phyloP scores from a whole-genome alignment of 2,329 filamentous ascomycete genomes.

The Xylaria sp. region DNA sequence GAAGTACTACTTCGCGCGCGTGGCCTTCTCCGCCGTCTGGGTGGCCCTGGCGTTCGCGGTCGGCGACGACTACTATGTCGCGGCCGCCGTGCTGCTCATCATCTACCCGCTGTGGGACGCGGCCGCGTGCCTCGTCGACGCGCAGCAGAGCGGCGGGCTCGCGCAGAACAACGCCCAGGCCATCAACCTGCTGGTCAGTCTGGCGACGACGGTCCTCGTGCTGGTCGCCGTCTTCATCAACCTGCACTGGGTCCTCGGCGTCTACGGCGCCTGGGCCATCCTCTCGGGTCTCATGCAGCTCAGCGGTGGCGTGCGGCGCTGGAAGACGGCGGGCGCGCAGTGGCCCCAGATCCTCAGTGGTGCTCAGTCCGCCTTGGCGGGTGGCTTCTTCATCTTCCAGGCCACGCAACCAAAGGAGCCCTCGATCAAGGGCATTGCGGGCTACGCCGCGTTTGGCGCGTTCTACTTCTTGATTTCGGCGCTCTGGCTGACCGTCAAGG shows the following conservation, averaged over 20 bases:
- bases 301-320: constrained; percentile 33
- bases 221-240: constrained; percentile 30
- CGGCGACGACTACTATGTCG: constrained; percentile 28
- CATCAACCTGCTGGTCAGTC: constrained; percentile 35
- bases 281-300: constrained; percentile 39
- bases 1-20: constrained; percentile 40
- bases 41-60: constrained; percentile 35
- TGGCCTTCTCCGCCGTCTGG: constrained; percentile 33
- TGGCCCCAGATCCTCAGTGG: constrained; percentile 39
- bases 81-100: constrained; percentile 35
- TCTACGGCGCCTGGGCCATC: constrained; percentile 40
- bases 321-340: constrained; percentile 33
- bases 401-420: constrained; percentile 31
- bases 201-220: constrained; percentile 32
- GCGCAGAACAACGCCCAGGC: constrained; percentile 34
- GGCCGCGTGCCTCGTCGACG: constrained; percentile 35
- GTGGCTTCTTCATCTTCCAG: constrained; percentile 39
- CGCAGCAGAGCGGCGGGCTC: constrained; percentile 37
- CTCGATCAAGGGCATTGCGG: constrained; percentile 35
- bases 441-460: constrained; percentile 37
- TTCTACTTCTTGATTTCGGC: constrained; percentile 40
- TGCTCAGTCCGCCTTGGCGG: constrained; percentile 35
- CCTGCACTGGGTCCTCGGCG: constrained; percentile 40
- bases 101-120: constrained; percentile 40
- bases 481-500: constrained; percentile 38